Evolutionary conservation across 768 basidiomycete species (phyloP), one percentile per base, ranked within the genome.

Genomic region (Leccinum variicolor): DNA sequence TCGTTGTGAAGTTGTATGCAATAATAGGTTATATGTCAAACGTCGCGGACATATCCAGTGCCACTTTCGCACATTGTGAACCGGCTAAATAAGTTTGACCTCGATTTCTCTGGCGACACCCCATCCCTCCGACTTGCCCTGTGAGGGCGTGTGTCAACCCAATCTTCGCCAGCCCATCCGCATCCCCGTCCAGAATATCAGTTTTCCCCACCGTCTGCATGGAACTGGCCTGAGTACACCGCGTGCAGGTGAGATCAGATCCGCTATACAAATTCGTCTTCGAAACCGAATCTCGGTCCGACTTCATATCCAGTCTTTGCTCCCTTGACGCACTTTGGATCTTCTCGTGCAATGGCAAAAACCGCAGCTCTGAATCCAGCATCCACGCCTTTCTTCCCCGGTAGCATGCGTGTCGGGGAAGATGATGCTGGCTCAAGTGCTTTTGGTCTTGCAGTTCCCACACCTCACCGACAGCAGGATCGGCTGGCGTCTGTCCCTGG

Each of bases 331-430:
- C 45, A 41, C 52, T 43, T 34, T 50, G 53, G 58, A 62, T 57
- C 58, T 51, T 52, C 62, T 62, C 64, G 58, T 62, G 76, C 74
- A 69, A 89, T 90, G 86, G 85, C 87, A 61, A 85, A 84, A 80
- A 89, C 84, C 66, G 86, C 83, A 66, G 80, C 87, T 58, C 77
- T 92, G 65, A 91, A 92, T 73, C 89, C 90, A 62, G 80, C 89
- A 60, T 92, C 90, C 57, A 85, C 85, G 70, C 90, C 90, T 52
- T 92, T 92, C 81, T 90, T 90, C 71, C 90, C 90, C 60, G 87
- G 87, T 54, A 66, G 56, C 54, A 69, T 83, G 64, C 84, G 84
- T 62, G 67, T 77, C 63, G 76, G 68, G 65, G 85, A 85, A 56
- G 84, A 86, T 57, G 85, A 86, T 54, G 76, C 74, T 11, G 45